Evolutionary conservation across 2,329 filamentous ascomycete species (phyloP), one percentile per base, ranked within the genome.

Genomic region (Dactylonectria estremocensis): DNA sequence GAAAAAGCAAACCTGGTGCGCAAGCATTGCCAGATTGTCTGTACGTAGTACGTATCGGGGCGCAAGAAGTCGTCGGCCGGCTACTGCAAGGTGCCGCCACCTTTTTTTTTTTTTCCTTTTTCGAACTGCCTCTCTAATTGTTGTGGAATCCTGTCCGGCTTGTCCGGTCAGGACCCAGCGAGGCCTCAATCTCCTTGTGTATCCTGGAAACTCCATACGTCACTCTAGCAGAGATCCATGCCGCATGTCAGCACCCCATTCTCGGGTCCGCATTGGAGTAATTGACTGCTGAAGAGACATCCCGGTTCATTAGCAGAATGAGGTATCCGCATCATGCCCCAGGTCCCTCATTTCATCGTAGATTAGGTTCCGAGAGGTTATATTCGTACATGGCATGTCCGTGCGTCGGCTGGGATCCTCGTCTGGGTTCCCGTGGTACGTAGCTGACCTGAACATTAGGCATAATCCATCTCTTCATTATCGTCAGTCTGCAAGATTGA

Each of bases 1-100:
- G 55, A 61, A 49, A 69, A 75, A 71, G 64, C 65, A 72, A 75
- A 13, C 56, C 33, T 45, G 37, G 40, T 46, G 45, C 56, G 35
- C 56, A 66, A 52, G 52, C 50, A 52, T 56, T 63, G 35, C 43
- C 24, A 28, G 24, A n/a, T 43, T 69, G 37, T 43, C 64, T 59
- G 54, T 24, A 28, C 52, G n/a, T n/a, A n/a, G n/a, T n/a, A n/a
- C n/a, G n/a, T n/a, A n/a, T n/a, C 56, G 50, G 49, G 49, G 61
- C 59, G 52, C 48, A 67, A 62, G 60, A 35, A 18, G 50, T 43
- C 56, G 40, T 54, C 50, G 52, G 33, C 46, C 35, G 50, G 58
- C 60, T 58, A 64, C 61, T 66, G 65, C 54, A 65, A 61, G 62
- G 33, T 66, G 55, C 53, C 43, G 69, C 37, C 55, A 33, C 45